Conservation (phyloP, 2,329 filamentous ascomycete species). For the Fusarium sp. region DNA sequence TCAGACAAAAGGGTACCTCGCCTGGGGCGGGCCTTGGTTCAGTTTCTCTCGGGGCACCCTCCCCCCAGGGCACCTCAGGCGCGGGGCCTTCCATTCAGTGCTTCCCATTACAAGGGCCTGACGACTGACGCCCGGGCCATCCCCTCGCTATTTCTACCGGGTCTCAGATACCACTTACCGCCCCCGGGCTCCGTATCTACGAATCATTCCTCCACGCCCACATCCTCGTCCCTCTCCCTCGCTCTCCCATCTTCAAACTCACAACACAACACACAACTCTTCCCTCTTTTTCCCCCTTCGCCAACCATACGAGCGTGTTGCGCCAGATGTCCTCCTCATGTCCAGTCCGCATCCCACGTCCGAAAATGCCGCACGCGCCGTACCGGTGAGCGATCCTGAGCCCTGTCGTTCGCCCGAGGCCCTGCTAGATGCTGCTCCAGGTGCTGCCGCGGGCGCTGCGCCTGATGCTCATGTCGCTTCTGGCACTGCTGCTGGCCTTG, state of each 20-base stretch:
- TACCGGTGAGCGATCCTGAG: constrained; percentile 54
- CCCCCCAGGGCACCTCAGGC: neutral
- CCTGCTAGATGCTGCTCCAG: constrained; percentile 35
- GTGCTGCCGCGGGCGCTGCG: constrained; percentile 3
- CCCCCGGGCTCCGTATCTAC: constrained; percentile 40
- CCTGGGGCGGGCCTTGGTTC: neutral
- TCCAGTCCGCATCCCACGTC: constrained; percentile 62
- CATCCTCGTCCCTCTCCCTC: constrained; percentile 34
- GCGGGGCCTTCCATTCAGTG: neutral
- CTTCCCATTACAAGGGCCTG: constrained; percentile 16
- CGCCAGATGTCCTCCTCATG: constrained; percentile 70
- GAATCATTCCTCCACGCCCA: constrained; percentile 49
- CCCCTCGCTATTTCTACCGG: constrained; percentile 23
- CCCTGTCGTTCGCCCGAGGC: constrained; percentile 12
- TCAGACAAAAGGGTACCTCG: constrained; percentile 29
- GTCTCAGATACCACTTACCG: constrained; percentile 30
- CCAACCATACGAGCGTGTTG: constrained; percentile 40
- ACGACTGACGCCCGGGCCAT: constrained; percentile 29
- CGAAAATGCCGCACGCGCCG: constrained; percentile 67
- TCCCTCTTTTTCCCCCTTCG: constrained; percentile 19
- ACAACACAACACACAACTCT: constrained; percentile 12
- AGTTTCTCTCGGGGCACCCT: constrained; percentile 14
- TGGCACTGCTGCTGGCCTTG: constrained; percentile 24
- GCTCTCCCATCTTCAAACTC: constrained; percentile 33
- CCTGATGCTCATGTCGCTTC: constrained; percentile 3